Evolutionary conservation across 345 rosid genomes (phyloP).

Genomic region (Cochlearia excelsa): DNA sequence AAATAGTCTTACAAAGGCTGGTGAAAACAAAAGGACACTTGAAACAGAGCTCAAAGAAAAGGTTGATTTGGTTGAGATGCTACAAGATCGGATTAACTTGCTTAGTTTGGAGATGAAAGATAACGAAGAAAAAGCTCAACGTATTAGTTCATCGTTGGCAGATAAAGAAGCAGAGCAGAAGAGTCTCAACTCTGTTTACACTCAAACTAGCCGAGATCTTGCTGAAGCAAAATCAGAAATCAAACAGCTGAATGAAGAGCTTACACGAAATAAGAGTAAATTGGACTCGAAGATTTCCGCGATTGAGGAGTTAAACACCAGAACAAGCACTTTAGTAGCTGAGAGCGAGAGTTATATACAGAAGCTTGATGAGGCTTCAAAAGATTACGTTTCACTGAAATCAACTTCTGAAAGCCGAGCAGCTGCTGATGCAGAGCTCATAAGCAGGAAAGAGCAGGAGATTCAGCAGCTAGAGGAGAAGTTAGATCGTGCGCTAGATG

Average conservation of each 20-base stretch:
- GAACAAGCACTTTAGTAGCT: slow-evolving; percentile 41
- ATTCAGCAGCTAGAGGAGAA: slow-evolving; percentile 50
- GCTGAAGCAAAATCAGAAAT: slow-evolving; percentile 49
- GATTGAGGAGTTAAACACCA: slow-evolving; percentile 54
- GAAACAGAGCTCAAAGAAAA: slow-evolving; percentile 59
- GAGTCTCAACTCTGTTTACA: slow-evolving; percentile 41
- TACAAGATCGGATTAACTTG: slow-evolving; percentile 54
- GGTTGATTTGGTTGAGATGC: slow-evolving; percentile 41
- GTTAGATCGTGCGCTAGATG: slow-evolving; percentile 43
- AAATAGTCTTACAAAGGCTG: slow-evolving; percentile 46
- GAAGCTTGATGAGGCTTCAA: slow-evolving; percentile 45
- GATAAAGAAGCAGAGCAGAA: slow-evolving; percentile 62
- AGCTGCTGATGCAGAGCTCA: slow-evolving; percentile 47
- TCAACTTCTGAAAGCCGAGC: slow-evolving; percentile 54
- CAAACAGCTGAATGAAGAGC: slow-evolving; percentile 43
- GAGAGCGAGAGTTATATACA: slow-evolving; percentile 52
- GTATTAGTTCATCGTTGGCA: slow-evolving; percentile 45
- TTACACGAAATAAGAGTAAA: slow-evolving; percentile 44
- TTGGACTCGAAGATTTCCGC: slow-evolving; percentile 48
- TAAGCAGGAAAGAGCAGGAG: slow-evolving; percentile 52
- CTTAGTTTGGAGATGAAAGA: slow-evolving; percentile 65
- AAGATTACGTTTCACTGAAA: slow-evolving; percentile 54
- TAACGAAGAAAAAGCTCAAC: slow-evolving; percentile 49
- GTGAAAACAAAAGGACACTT: slow-evolving; percentile 54
- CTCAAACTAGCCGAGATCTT: slow-evolving; percentile 53